These are phyloP conservation scores for Cyberlindnera nakhonratchasimensis DNA, from an alignment of 805 yeast genomes.

Conservation along the genomic window DNA sequence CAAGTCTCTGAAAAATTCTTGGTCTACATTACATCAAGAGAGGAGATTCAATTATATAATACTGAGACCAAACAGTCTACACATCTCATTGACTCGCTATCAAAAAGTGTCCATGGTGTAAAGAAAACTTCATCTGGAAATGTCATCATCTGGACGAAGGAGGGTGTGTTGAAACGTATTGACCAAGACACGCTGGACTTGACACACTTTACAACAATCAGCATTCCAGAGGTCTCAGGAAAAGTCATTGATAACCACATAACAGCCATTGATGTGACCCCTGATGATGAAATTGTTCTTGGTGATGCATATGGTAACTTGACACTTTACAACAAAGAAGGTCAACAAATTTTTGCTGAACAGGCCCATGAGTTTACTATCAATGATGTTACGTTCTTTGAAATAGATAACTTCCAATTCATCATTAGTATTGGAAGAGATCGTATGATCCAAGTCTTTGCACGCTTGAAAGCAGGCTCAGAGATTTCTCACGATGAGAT, in stretches of 20 bases:
- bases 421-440: slow-evolving; percentile 54
- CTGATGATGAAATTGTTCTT: slow-evolving; percentile 29
- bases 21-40: slow-evolving; percentile 35
- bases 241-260: slow-evolving; percentile 39
- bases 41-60: slow-evolving; percentile 34
- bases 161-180: slow-evolving; percentile 37
- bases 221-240: slow-evolving; percentile 25
- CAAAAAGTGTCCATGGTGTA: slow-evolving; percentile 38
- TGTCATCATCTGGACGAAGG: slow-evolving; percentile 40
- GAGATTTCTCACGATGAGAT: slow-evolving; percentile 20
- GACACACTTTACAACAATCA: slow-evolving; percentile 8
- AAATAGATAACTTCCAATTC: slow-evolving; percentile 28
- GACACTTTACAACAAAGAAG: slow-evolving; percentile 20
- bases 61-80: slow-evolving; percentile 12
- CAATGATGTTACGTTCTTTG: slow-evolving; percentile 41
- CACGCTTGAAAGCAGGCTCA: slow-evolving; percentile 15
- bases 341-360: slow-evolving; percentile 26
- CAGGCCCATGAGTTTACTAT: slow-evolving; percentile 52
- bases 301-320: slow-evolving; percentile 53
- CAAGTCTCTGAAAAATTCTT: slow-evolving; percentile 27
- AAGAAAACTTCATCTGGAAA: slow-evolving; percentile 34
- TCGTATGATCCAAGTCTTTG: slow-evolving; percentile 57
- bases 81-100: slow-evolving; percentile 35
- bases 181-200: slow-evolving; percentile 19
- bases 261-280: slow-evolving; percentile 38